A percentile compares a stretch with the other conserved stretches of the same genome.
Conservation (phyloP, 495 filamentous ascomycete genomes). For the Neurospora terricola region DNA sequence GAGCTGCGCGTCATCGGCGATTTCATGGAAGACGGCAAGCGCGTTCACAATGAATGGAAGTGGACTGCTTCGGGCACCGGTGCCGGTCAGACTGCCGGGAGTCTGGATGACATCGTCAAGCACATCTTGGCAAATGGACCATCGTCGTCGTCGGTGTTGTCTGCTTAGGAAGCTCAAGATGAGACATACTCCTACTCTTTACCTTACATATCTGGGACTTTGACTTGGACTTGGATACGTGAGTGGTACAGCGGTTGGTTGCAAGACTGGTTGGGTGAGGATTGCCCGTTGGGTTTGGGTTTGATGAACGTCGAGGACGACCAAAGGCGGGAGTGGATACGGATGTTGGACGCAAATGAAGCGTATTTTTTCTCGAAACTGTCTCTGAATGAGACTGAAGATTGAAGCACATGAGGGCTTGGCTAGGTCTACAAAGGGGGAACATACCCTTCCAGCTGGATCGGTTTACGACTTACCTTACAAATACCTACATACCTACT, state of each 20-base stretch:
- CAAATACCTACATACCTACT: not conserved
- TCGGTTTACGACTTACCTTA: not conserved
- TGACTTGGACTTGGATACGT: not conserved
- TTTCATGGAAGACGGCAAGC: conserved; percentile 1
- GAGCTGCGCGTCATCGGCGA: conserved; percentile 8
- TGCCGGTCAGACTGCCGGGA: not conserved
- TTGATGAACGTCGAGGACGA: not conserved
- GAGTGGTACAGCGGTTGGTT: not conserved
- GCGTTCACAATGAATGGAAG: conserved; percentile 7
- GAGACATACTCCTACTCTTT: not conserved
- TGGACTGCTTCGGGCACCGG: conserved; percentile 1
- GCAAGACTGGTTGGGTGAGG: not conserved
- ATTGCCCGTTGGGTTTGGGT: not conserved
- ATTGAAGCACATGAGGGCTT: not conserved
- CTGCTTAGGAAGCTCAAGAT: not conserved
- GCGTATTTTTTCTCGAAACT: not conserved
- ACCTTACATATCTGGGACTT: not conserved
- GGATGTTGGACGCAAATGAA: not conserved
- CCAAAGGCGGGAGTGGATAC: not conserved
- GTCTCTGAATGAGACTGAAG: not conserved
- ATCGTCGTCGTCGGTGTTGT: not conserved
- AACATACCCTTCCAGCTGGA: not conserved
- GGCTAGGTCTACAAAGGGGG: not conserved
- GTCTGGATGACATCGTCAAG: conserved; percentile 5
- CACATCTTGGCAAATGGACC: conserved; percentile 4